Evolutionary conservation across 306 rosid species (phyloP).

Genomic region (Gynostemma pentaphyllum): DNA sequence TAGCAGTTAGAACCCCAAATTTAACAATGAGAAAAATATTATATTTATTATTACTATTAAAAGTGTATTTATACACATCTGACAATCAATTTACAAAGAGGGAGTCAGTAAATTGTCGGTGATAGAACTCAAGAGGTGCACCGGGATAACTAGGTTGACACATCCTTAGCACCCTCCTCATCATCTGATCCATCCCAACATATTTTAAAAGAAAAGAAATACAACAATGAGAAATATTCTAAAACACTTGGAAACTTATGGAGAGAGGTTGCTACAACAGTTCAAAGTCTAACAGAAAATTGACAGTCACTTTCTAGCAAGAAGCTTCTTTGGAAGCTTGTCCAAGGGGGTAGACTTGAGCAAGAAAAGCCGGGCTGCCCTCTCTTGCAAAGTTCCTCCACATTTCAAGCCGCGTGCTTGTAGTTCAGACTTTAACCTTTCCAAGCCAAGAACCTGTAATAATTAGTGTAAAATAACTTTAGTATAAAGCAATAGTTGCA

Average conservation of each 20-base stretch:
- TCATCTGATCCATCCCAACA: too few relatives aligned
- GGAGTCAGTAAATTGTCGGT: too few relatives aligned
- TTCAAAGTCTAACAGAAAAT: not conserved
- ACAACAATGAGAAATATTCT: not conserved
- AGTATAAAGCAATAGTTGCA: not conserved
- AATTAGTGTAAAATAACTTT: not conserved
- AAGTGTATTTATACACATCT: not conserved
- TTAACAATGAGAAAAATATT: not conserved
- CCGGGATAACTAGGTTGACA: too few relatives aligned
- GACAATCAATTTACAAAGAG: too few relatives aligned
- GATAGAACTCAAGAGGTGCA: too few relatives aligned
- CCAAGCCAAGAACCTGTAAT: constrained; percentile 68
- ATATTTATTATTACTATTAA: not conserved
- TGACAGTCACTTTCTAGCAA: constrained; percentile 50
- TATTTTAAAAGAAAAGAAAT: too few relatives aligned
- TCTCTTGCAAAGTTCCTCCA: constrained; percentile 86
- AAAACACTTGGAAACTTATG: not conserved
- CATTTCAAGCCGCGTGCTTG: constrained; percentile 74
- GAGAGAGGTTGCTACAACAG: not conserved
- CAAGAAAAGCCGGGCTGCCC: constrained; percentile 84
- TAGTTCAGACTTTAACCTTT: constrained; percentile 67
- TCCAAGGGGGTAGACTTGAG: constrained; percentile 65
- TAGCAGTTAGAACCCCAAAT: not conserved
- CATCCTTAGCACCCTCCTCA: too few relatives aligned
- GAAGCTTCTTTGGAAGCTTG: constrained; percentile 72